Base-by-base conservation (phyloP, 352 stramenopile genomes). In the Bremia lactucae region DNA sequence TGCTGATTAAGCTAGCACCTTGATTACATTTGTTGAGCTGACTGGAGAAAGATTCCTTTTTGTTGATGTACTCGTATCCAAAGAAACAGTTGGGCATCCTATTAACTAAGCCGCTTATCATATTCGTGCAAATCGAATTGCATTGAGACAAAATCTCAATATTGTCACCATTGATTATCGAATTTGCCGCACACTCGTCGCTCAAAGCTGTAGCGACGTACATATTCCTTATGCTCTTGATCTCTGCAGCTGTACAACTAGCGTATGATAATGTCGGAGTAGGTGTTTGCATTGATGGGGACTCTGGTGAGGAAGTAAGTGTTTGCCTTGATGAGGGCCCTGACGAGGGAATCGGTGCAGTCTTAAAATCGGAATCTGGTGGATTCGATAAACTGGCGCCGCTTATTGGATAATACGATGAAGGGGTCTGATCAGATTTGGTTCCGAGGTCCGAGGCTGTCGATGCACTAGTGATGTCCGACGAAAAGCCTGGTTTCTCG, bases 1-100 rank as follows among this genome's bases (percentile, higher is more conserved):
- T 28, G 10, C 13, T 38, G 36, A 56, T 21, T 5, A 33, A 40
- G 9, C 31, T 36, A 11, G 21, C 31, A 31, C 9, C 26, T 4
- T 13, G 14, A 11, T 42, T 22, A 38, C 52, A 62, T 13, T 21
- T 38, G 9, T 48, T 19, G 3, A 62, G 20, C 25, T 51, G 36
- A 1, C 38, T n/a, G 31, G 40, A 25, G 1, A 58, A 38, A 6
- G 50, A 33, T 15, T 55, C 11, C 52, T 72, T 68, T 29, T 68
- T 72, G 48, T 68, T 68, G 8, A 42, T 33, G 9, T 14, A 34
- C 18, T 68, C 50, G 39, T 58, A 60, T 14, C 53, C 46, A 31
- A 66, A 68, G 19, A 54, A 59, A 39, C 62, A 72, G 26, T 72
- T 38, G 6, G 58, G 58, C 2, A 72, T 45, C 1, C 31, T 29